Base-by-base conservation (phyloP, 2,329 filamentous ascomycete genomes). In the Coniochaeta sp. region DNA sequence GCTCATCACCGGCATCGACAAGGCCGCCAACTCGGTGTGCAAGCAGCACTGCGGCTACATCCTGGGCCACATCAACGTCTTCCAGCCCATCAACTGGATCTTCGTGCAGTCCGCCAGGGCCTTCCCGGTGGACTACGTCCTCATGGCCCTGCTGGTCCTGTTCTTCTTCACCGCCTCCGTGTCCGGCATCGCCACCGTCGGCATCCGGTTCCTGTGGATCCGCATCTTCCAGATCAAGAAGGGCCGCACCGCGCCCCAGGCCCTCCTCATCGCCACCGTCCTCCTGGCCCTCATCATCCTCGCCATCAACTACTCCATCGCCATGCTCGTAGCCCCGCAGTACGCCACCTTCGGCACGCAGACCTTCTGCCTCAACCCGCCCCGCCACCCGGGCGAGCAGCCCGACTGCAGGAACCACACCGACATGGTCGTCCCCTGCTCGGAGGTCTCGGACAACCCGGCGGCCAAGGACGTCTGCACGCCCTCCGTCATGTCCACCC, bases 121-220 rank as follows among this genome's bases (percentile, higher is more conserved):
- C 1, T 98, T 97, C 77, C 95, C 95, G 0, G 81, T 96, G 64
- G 95, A 99, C 77, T 98, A 98, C 72, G 77, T 95, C 34, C 81
- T 99, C 58, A 96, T 96, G 81, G 85, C 91, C 0, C 77, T 96
- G 1, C 77, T 99, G 9, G 85, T 96, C 0, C 77, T 98, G 1
- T 85, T 97, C 67, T 87, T 99, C 72, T 98, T 99, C 77, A 87
- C 84, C 75, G 89, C 90, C 68, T 93, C 92, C 11, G 88, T 99
- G 58, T 85, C 91, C 1, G 95, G 95, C 17, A 86, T 98, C 59
- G 90, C 92, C 3, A 84, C 86, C 1, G 84, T 97, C 61, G 95
- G 95, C 54, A 96, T 99, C 68, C 90, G 95, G 65, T 96, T 99
- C 81, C 83, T 99, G 58, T 99, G 95, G 95, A 81, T 99, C 67